Conservation (phyloP, 257 asterid species). For the Buddleja alternifolia region DNA sequence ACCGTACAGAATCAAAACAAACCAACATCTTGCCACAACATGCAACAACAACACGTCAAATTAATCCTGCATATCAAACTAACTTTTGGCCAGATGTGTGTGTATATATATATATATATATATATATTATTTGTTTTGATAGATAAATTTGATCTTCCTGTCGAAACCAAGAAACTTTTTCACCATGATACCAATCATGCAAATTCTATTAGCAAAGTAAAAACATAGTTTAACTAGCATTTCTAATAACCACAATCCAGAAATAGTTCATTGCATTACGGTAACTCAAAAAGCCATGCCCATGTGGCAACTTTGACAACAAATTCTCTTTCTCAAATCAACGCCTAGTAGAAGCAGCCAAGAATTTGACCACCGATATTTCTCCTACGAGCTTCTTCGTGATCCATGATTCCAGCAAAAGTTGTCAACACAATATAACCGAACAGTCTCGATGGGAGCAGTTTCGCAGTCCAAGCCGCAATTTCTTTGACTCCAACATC, state of each 20-base stretch:
- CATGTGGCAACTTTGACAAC: slow-evolving; percentile 3
- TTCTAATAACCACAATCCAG: background rate
- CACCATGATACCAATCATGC: background rate
- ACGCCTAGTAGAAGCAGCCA: slow-evolving; percentile 36
- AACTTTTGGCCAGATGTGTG: too few relatives aligned
- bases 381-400: slow-evolving; percentile 40
- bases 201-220: background rate
- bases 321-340: background rate
- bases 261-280: slow-evolving; percentile 6
- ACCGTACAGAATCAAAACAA: too few relatives aligned
- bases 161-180: background rate
- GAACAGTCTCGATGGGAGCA: slow-evolving; percentile 43
- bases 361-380: slow-evolving; percentile 41
- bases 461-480: slow-evolving; percentile 38
- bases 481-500: slow-evolving; percentile 45
- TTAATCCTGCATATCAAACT: too few relatives aligned
- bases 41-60: too few relatives aligned
- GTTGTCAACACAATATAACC: slow-evolving; percentile 43
- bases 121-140: too few relatives aligned
- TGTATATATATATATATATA: too few relatives aligned
- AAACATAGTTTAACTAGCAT: background rate
- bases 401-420: slow-evolving; percentile 44
- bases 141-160: background rate
- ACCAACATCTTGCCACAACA: too few relatives aligned
- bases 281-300: background rate